Conservation (phyloP, 805 yeast species). For the Nakazawaea populi region DNA sequence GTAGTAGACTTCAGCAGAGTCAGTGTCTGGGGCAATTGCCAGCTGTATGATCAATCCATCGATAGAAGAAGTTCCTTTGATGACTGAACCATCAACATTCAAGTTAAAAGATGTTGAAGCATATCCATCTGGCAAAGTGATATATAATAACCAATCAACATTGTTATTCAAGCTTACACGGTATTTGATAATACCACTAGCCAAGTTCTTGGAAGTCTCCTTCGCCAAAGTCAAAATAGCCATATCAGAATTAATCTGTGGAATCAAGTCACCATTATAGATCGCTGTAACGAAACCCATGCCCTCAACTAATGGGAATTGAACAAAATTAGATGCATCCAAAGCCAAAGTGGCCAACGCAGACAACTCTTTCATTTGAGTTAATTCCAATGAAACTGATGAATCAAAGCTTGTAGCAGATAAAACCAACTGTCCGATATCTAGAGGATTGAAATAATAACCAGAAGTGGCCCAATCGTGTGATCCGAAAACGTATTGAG, state of each 20-base stretch:
- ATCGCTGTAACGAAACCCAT: constrained; percentile 53
- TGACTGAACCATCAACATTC: constrained; percentile 24
- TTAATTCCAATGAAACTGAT: constrained; percentile 32
- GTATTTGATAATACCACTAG: constrained; percentile 30
- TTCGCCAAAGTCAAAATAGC: constrained; percentile 36
- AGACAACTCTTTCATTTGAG: constrained; percentile 46
- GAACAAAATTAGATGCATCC: constrained; percentile 30
- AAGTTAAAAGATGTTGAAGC: constrained; percentile 25
- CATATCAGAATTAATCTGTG: constrained; percentile 37
- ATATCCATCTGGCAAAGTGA: constrained; percentile 30
- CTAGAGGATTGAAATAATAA: constrained; percentile 53
- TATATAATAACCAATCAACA: constrained; percentile 47
- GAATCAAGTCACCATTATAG: constrained; percentile 41
- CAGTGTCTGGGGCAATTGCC: constrained; percentile 36
- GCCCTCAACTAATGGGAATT: constrained; percentile 51
- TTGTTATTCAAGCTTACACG: constrained; percentile 32
- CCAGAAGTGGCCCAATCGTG: constrained; percentile 33
- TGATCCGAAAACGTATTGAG: constrained; percentile 41
- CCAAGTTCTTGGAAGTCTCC: constrained; percentile 23
- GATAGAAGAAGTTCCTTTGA: constrained; percentile 30
- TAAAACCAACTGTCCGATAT: constrained; percentile 48
- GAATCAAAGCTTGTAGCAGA: constrained; percentile 44
- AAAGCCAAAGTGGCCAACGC: constrained; percentile 37
- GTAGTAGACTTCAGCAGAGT: constrained; percentile 34
- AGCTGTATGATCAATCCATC: constrained; percentile 41